phyloP scores from a whole-genome alignment of 306 rosid genomes.

The Purshia tridentata region DNA sequence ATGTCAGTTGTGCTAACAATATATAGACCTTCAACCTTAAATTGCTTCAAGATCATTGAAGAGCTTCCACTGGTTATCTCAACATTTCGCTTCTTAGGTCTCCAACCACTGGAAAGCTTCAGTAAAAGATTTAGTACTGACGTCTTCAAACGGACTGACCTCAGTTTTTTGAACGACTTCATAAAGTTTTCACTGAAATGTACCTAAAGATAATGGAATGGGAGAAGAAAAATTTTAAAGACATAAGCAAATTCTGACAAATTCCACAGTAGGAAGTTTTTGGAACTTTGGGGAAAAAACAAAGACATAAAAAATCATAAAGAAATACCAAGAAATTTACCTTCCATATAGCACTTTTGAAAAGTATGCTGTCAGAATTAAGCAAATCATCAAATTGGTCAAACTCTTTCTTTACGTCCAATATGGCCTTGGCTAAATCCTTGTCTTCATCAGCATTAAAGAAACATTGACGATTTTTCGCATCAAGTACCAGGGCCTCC shows the following conservation, averaged over 20 bases:
- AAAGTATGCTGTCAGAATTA: slow-evolving; percentile 49
- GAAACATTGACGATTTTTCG: slow-evolving; percentile 58
- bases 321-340: slow-evolving; percentile 31
- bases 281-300: background rate
- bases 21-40: slow-evolving; percentile 54
- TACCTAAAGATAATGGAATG: slow-evolving; percentile 36
- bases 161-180: slow-evolving; percentile 58
- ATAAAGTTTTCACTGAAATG: slow-evolving; percentile 66
- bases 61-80: slow-evolving; percentile 47
- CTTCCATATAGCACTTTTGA: slow-evolving; percentile 70
- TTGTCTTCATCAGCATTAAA: slow-evolving; percentile 61
- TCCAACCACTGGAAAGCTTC: slow-evolving; percentile 69
- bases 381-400: slow-evolving; percentile 71
- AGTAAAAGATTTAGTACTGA: slow-evolving; percentile 50
- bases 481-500: slow-evolving; percentile 55
- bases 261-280: background rate
- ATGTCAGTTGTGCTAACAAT: slow-evolving; percentile 60
- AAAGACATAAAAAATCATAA: background rate
- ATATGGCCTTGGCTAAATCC: slow-evolving; percentile 56
- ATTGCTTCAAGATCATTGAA: slow-evolving; percentile 45
- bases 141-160: slow-evolving; percentile 35
- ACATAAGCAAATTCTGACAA: background rate
- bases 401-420: slow-evolving; percentile 55
- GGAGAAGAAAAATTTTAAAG: background rate
- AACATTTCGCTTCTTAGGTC: slow-evolving; percentile 48